Conservation (phyloP, 805 yeast genomes). For the Schwanniomyces sp. region DNA sequence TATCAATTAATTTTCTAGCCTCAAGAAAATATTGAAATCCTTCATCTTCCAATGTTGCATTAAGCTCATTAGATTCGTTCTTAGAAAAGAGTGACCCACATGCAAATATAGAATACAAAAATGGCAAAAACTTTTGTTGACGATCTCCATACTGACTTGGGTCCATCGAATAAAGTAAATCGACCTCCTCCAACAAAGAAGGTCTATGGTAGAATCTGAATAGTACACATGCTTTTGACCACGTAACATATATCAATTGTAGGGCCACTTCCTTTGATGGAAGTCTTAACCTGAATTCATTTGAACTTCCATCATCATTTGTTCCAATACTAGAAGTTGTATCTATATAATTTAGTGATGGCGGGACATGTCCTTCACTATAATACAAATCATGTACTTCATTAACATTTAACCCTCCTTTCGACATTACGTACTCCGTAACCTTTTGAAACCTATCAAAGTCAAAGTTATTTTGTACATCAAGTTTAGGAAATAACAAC, state of each 20-base stretch:
- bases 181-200: slow-evolving; percentile 69
- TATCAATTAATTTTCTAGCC: slow-evolving; percentile 76
- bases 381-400: slow-evolving; percentile 29
- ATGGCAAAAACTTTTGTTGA: slow-evolving; percentile 73
- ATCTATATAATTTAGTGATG: background rate
- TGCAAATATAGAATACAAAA: slow-evolving; percentile 84
- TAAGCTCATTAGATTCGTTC: slow-evolving; percentile 17
- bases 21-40: slow-evolving; percentile 80
- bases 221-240: slow-evolving; percentile 84
- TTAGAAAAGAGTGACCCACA: slow-evolving; percentile 80
- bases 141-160: slow-evolving; percentile 70
- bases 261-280: slow-evolving; percentile 77
- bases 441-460: slow-evolving; percentile 32
- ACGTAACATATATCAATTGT: slow-evolving; percentile 68
- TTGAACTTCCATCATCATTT: slow-evolving; percentile 21
- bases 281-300: slow-evolving; percentile 63
- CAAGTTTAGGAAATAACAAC: slow-evolving; percentile 34
- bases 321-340: slow-evolving; percentile 12
- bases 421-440: slow-evolving; percentile 18
- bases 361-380: slow-evolving; percentile 10
- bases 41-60: slow-evolving; percentile 60
- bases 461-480: slow-evolving; percentile 32
- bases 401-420: slow-evolving; percentile 16
- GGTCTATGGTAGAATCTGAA: slow-evolving; percentile 88
- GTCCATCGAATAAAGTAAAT: slow-evolving; percentile 72